These are phyloP conservation scores for Cutaneotrichosporon cavernicola DNA, from an alignment of 1,284 basidiomycete species.

Conservation along the genomic window DNA sequence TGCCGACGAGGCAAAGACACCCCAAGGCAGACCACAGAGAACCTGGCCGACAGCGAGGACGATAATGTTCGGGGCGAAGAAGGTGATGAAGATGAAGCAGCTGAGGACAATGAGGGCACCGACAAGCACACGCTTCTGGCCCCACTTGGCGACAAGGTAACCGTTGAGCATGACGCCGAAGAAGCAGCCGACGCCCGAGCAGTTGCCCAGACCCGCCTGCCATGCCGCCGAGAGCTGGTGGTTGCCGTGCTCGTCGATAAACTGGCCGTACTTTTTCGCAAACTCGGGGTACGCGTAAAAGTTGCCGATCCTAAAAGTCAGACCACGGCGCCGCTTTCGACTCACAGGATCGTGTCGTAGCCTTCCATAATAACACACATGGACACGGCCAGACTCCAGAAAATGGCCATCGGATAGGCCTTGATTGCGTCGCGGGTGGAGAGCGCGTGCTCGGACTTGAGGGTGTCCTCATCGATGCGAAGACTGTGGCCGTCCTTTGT, in stretches of 20 bases:
- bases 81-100: constrained; percentile 37
- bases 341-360: constrained; percentile 8
- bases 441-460: neutral
- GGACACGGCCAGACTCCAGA: constrained; percentile 9
- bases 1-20: constrained; percentile 40
- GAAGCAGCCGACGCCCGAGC: constrained; percentile 26
- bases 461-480: too few species aligned
- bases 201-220: constrained; percentile 32
- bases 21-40: constrained; percentile 52
- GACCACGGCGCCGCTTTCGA: neutral
- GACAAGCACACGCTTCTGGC: constrained; percentile 30
- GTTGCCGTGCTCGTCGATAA: neutral
- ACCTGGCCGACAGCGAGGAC: constrained; percentile 30
- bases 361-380: constrained; percentile 11
- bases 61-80: constrained; percentile 47
- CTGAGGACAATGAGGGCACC: constrained; percentile 38
- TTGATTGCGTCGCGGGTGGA: too few species aligned
- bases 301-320: neutral
- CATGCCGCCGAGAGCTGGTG: constrained; percentile 34
- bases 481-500: neutral
- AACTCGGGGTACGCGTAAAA: constrained; percentile 3
- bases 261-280: constrained; percentile 5
- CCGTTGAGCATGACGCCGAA: constrained; percentile 30
- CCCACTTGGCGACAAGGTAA: constrained; percentile 29
- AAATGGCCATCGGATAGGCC: neutral